phyloP scores from a whole-genome alignment of 495 filamentous ascomycete genomes.

The Aspergillus leporis region DNA sequence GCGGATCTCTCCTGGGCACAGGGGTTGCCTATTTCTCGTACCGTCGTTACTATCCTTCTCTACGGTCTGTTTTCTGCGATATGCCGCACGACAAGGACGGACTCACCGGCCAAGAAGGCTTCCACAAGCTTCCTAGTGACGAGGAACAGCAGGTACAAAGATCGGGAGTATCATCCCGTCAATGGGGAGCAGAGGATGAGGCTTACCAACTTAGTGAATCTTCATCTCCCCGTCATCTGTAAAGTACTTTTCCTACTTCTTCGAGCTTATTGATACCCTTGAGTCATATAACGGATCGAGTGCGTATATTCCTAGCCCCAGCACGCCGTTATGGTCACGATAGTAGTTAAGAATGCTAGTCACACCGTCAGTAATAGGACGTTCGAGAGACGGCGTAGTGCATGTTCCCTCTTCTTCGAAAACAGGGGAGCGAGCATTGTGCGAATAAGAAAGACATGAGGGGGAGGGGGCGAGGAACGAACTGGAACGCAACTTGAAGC shows the following conservation, averaged over 20 bases:
- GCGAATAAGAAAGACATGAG: no score
- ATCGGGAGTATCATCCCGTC: constrained; percentile 13
- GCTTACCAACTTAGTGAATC: constrained; percentile 28
- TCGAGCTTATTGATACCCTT: neutral
- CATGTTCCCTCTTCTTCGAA: no score
- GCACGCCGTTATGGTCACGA: neutral
- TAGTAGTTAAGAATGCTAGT: no score
- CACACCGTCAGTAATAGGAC: no score
- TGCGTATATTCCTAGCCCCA: neutral
- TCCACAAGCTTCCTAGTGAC: constrained; percentile 47
- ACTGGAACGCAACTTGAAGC: no score
- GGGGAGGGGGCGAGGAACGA: no score
- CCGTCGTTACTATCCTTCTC: constrained; percentile 62
- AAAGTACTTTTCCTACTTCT: neutral
- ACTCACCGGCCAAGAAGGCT: constrained; percentile 31
- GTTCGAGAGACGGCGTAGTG: no score
- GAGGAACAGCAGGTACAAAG: constrained; percentile 42
- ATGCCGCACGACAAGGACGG: constrained; percentile 54
- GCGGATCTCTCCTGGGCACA: constrained; percentile 72
- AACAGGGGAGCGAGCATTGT: no score
- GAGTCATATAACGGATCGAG: neutral
- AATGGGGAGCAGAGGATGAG: constrained; percentile 21
- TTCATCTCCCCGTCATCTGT: constrained; percentile 12
- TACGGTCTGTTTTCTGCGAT: constrained; percentile 52
- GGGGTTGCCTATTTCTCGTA: constrained; percentile 81